These are phyloP conservation scores for Pleurotus salmoneostramineus DNA, from an alignment of 768 basidiomycete genomes.

Conservation along the genomic window DNA sequence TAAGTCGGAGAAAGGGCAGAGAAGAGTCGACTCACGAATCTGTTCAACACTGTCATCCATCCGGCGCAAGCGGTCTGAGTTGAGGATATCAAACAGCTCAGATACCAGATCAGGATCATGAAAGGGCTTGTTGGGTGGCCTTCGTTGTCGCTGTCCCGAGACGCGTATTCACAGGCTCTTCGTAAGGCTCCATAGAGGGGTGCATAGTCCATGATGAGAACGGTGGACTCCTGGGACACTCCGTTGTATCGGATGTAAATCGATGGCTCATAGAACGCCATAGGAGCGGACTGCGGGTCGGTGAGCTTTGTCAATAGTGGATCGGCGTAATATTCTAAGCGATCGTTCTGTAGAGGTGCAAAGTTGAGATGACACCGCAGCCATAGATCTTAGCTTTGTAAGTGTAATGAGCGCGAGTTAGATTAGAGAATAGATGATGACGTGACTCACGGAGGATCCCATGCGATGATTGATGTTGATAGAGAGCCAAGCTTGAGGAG, in stretches of 20 bases:
- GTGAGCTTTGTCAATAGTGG: neutral
- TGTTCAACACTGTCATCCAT: neutral
- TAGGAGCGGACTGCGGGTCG: neutral
- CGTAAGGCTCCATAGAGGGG: neutral
- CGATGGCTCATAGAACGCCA: neutral
- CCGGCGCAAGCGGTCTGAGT: too few species aligned
- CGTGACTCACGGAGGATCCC: neutral
- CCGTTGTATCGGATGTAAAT: neutral
- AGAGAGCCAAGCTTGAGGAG: neutral
- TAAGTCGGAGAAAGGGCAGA: neutral
- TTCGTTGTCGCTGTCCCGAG: neutral
- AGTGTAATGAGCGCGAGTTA: neutral
- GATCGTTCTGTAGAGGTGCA: neutral
- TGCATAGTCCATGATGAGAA: neutral
- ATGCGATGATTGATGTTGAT: neutral
- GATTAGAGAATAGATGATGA: neutral
- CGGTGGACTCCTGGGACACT: neutral
- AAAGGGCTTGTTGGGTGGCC: neutral
- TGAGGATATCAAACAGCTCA: neutral
- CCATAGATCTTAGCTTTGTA: neutral
- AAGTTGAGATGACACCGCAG: neutral
- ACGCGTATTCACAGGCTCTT: neutral
- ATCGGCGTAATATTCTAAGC: neutral
- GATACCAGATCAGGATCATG: neutral
- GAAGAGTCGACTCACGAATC: neutral